Base-by-base conservation (phyloP, 2,329 filamentous ascomycete genomes). In the Samsoniella hepiali region DNA sequence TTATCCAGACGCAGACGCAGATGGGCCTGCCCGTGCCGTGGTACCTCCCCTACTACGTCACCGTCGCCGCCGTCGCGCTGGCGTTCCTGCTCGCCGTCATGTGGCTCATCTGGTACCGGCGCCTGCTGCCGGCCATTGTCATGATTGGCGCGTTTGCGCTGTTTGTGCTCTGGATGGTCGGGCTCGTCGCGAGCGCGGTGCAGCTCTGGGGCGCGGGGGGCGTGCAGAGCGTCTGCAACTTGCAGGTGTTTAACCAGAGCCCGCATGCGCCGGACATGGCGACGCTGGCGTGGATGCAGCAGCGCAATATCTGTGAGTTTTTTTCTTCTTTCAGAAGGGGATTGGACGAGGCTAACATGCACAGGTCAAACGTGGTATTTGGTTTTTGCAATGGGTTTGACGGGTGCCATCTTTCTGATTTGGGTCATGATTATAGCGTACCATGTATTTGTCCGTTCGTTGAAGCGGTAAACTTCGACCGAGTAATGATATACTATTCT, bases 371-470 rank as follows among this genome's bases (percentile, higher is more conserved):
- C 81, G 50, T 89, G 87, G 87, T 82, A 87, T 68, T 81, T 87
- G 1, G 84, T 84, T 1, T 90, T 88, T 73, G 81, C 85, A 1
- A 86, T 89, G 71, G 81, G 81, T 22, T 73, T 90, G 31, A 81
- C 87, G 2, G 87, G 86, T 0, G 77, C 74, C 22, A 75, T 88
- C 1, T 88, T 88, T 67, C 72, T 88, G 64, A 70, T 89, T n/a
- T 89, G 86, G 86, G 84, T 88, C 69, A 88, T 88, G 79, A 77
- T 88, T 66, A 88, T 89, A 82, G 83, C 85, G 11, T 85, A 87
- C 68, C 85, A 87, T 66, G 86, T 89, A 10, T 89, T 86, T 76
- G 81, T 74, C 64, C 72, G 75, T 57, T 79, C 77, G 66, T 78
- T 44, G 22, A 22, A 22, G 22, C 65, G 3, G 13, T 38, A 34